phyloP scores from a whole-genome alignment of 108 stramenopile species.

The Fragilaria crotonensis region DNA sequence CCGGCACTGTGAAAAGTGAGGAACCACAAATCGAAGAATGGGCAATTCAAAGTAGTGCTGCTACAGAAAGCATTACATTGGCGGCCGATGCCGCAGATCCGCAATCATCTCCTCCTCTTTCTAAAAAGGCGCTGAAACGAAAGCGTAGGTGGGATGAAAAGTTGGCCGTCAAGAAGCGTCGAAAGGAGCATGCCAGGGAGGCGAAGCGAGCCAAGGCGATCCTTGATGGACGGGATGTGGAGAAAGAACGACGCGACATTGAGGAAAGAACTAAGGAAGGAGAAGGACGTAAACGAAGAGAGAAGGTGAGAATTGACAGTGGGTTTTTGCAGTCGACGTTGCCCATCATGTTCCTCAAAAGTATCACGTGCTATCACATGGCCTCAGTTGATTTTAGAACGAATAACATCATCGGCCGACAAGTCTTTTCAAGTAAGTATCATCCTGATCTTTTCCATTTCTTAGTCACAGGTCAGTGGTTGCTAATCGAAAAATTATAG shows the following conservation, averaged over 20 bases:
- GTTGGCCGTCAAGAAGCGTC: slow-evolving; percentile 49
- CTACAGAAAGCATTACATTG: too few relatives aligned
- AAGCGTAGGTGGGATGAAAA: slow-evolving; percentile 39
- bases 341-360: too few relatives aligned
- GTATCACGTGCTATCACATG: too few relatives aligned
- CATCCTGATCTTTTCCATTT: neutral
- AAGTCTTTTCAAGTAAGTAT: slow-evolving; percentile 13
- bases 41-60: too few relatives aligned
- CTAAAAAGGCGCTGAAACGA: slow-evolving; percentile 70
- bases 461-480: neutral
- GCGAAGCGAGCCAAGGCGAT: slow-evolving; percentile 50
- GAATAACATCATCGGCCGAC: slow-evolving; percentile 1
- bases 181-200: slow-evolving; percentile 55
- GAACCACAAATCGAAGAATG: too few relatives aligned
- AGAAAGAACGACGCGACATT: slow-evolving; percentile 38
- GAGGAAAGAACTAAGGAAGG: slow-evolving; percentile 32
- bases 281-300: slow-evolving; percentile 40
- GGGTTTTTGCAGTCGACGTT: slow-evolving; percentile 15
- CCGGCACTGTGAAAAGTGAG: too few relatives aligned
- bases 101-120: slow-evolving; percentile 19
- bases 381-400: neutral
- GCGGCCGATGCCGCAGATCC: too few relatives aligned
- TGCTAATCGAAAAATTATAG: slow-evolving; percentile 15
- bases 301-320: slow-evolving; percentile 35
- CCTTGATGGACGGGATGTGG: slow-evolving; percentile 61